Evolutionary conservation across 2,329 filamentous ascomycete species (phyloP), one percentile per base, ranked within the genome.

Genomic region (Alternaria atra): DNA sequence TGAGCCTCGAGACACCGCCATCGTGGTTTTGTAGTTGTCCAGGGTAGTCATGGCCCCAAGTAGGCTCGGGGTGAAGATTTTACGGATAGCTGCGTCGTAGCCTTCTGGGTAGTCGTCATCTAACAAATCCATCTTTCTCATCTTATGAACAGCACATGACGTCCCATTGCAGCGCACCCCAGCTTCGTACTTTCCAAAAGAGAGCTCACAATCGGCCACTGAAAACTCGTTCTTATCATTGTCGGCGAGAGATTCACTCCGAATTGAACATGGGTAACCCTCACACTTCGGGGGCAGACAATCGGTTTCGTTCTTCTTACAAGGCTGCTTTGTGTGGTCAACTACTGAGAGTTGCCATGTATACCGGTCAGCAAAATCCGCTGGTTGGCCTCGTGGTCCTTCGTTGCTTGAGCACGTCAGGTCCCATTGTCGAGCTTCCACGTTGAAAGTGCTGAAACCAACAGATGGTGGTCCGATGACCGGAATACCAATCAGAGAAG

Each of bases 401-500:
- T 62, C 25, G 23, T 70, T 73, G 46, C 55, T 72, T 12, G 55
- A 60, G 52, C 73, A 76, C 8, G 52, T 63, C 9, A 76, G 42
- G 17, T 75, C 71, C 37, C 64, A 76, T 52, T 75, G 71, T 23
- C 72, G 63, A 30, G 71, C 65, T 48, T 66, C 67, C n/a, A 75
- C 53, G 9, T 55, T 60, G 20, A 55, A 56, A 64, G 58, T 72
- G 48, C 63, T 72, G 27, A 53, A 47, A 5, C 64, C 67, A 7
- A 50, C 40, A 4, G 50, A 34, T n/a, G 23, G 39, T 37, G 61
- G 6, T 3, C 64, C 59, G 7, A 56, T 57, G 15, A 73, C 58
- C 0, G 72, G 72, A 10, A 76, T 63, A 1, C 73, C 73, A 10
- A 76, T 69, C 2, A 74, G 37, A 5, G 73, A 76, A 15, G 63